Percentiles rank a stretch among this genome's conserved stretches.
Evolutionary conservation across 805 yeast genomes (phyloP).

Genomic region (Zygotorulaspora danielsina): DNA sequence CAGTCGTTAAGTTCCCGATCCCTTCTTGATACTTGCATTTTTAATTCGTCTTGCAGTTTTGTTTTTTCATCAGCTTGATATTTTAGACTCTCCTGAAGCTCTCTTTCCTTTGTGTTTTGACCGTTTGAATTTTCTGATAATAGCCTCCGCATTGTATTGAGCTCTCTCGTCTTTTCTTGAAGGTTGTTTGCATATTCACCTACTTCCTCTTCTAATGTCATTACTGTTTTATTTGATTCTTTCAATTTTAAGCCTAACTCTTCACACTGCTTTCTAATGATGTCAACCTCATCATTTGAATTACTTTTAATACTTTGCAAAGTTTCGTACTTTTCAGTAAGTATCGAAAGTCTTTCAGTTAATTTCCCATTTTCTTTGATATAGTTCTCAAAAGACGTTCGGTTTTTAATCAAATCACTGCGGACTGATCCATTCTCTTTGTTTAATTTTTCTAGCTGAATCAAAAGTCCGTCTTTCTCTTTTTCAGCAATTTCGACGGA

Average conservation of each 20-base stretch:
- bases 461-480: slow-evolving; percentile 34
- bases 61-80: slow-evolving; percentile 57
- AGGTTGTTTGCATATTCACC: slow-evolving; percentile 65
- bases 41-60: slow-evolving; percentile 51
- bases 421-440: slow-evolving; percentile 38
- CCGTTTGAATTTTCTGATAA: slow-evolving; percentile 64
- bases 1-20: slow-evolving; percentile 65
- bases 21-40: slow-evolving; percentile 47
- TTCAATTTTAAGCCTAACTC: slow-evolving; percentile 62
- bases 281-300: slow-evolving; percentile 44
- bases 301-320: slow-evolving; percentile 37
- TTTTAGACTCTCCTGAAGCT: slow-evolving; percentile 49
- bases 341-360: slow-evolving; percentile 40
- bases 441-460: slow-evolving; percentile 30
- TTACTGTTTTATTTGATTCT: slow-evolving; percentile 59
- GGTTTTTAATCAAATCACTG: slow-evolving; percentile 41
- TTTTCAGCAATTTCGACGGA: slow-evolving; percentile 29
- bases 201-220: slow-evolving; percentile 77
- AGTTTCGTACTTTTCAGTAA: slow-evolving; percentile 39
- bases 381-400: slow-evolving; percentile 35
- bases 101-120: slow-evolving; percentile 48
- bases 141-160: slow-evolving; percentile 64
- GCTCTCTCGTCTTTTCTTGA: slow-evolving; percentile 78
- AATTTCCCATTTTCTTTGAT: slow-evolving; percentile 40
- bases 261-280: slow-evolving; percentile 62